These are phyloP conservation scores for Trematosphaeria pertusa DNA, from an alignment of 2,329 filamentous ascomycete genomes.

Conservation along the genomic window DNA sequence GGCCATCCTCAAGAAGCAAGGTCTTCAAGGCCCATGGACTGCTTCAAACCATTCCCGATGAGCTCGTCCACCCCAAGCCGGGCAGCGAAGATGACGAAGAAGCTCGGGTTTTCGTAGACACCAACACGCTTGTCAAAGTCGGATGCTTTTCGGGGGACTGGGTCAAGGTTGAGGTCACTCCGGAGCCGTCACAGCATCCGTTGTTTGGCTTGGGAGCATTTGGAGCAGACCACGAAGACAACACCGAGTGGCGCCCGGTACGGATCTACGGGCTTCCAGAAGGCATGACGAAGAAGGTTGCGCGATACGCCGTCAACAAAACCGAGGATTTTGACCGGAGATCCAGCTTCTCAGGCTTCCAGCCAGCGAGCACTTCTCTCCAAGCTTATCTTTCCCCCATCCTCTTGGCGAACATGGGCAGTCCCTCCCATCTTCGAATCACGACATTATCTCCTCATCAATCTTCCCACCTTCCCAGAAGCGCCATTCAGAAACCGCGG, in stretches of 20 bases:
- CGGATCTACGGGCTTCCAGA: constrained; percentile 90
- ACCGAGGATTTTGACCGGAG: constrained; percentile 49
- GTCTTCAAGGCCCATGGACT: constrained; percentile 85
- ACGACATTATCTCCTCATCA: constrained; percentile 69
- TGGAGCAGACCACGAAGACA: constrained; percentile 66
- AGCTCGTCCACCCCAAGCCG: constrained; percentile 85
- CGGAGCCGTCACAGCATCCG: constrained; percentile 73
- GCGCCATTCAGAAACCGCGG: constrained; percentile 51
- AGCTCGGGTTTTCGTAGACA: constrained; percentile 88
- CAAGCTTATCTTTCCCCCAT: constrained; percentile 81
- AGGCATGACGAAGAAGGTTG: constrained; percentile 61
- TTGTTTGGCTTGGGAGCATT: constrained; percentile 74
- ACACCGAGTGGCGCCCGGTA: constrained; percentile 77
- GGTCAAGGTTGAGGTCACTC: constrained; percentile 81
- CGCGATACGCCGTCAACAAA: constrained; percentile 62
- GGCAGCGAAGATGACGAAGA: constrained; percentile 83
- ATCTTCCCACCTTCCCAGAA: constrained; percentile 37
- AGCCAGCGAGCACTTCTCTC: constrained; percentile 30
- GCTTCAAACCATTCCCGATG: constrained; percentile 73
- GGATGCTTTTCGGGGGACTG: constrained; percentile 98
- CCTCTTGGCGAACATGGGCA: constrained; percentile 83
- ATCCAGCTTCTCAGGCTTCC: constrained; percentile 57
- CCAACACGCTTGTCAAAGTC: constrained; percentile 82
- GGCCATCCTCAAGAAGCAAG: constrained; percentile 72
- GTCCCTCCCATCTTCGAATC: constrained; percentile 78